These are phyloP conservation scores for Phaffia australis DNA, from an alignment of 768 basidiomycete genomes.

Conservation along the genomic window DNA sequence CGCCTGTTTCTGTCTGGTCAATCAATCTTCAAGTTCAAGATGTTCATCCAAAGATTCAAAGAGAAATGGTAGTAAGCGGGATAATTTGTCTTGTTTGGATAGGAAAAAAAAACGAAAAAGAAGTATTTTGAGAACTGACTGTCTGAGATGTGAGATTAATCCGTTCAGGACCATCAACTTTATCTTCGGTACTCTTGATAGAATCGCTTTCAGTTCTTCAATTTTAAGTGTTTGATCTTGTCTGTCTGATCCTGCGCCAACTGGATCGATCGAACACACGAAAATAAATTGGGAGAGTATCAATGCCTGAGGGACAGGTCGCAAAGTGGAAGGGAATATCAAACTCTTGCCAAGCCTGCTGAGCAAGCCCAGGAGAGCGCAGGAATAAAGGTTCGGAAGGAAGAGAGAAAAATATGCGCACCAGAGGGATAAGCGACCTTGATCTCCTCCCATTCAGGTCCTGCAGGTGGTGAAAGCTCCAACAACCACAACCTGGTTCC, in stretches of 20 bases:
- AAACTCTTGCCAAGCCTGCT: too few relatives aligned
- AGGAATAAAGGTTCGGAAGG: background rate
- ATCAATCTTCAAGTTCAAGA: conserved; percentile 5
- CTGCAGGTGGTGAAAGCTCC: conserved; percentile 13
- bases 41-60: background rate
- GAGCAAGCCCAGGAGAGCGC: background rate
- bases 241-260: background rate
- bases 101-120: background rate
- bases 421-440: conserved; percentile 15
- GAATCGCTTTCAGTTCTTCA: conserved; percentile 21
- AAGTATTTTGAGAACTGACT: background rate
- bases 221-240: conserved; percentile 2
- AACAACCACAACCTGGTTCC: conserved; percentile 12
- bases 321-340: background rate
- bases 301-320: too few relatives aligned
- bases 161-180: conserved; percentile 20
- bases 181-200: conserved; percentile 18
- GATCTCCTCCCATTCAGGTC: conserved; percentile 24
- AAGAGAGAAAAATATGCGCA: too few relatives aligned
- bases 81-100: too few relatives aligned
- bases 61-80: background rate
- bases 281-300: too few relatives aligned
- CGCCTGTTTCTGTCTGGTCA: conserved; percentile 7
- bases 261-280: background rate
- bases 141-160: conserved; percentile 15